Evolutionary conservation across 345 rosid genomes (phyloP).

Genomic region (Arabis hirsuta): DNA sequence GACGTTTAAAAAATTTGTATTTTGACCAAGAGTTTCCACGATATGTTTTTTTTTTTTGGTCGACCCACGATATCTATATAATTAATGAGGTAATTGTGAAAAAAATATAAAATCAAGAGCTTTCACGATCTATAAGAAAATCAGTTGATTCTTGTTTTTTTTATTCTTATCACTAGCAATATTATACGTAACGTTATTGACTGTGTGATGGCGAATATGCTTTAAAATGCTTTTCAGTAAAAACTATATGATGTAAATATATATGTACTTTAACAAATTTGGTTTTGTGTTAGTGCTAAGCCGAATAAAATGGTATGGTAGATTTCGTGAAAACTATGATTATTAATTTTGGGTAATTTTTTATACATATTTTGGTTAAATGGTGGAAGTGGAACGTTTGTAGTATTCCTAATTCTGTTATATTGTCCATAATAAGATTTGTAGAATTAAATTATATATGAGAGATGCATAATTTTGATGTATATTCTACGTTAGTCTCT

Average conservation of each 20-base stretch:
- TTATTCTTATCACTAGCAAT: background rate
- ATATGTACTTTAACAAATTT: too few relatives aligned
- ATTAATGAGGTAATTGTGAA: too few relatives aligned
- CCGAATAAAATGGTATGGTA: background rate
- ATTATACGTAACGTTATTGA: background rate
- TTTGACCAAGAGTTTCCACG: background rate
- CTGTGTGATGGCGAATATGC: background rate
- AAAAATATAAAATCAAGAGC: background rate
- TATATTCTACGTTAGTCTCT: too few relatives aligned
- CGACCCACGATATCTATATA: background rate
- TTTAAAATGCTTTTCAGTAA: background rate
- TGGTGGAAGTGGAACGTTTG: background rate
- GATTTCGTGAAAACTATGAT: too few relatives aligned
- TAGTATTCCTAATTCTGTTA: background rate
- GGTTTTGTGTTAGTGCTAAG: background rate
- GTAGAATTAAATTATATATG: too few relatives aligned
- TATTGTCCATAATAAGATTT: background rate
- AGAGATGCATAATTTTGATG: too few relatives aligned
- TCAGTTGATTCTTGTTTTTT: background rate
- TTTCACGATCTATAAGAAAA: background rate
- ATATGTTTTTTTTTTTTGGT: too few relatives aligned
- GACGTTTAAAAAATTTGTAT: too few relatives aligned
- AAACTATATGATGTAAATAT: too few relatives aligned
- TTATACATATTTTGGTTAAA: too few relatives aligned
- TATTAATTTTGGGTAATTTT: background rate